Conservation (phyloP, 257 asterid species). For the Salvia miltiorrhiza region DNA sequence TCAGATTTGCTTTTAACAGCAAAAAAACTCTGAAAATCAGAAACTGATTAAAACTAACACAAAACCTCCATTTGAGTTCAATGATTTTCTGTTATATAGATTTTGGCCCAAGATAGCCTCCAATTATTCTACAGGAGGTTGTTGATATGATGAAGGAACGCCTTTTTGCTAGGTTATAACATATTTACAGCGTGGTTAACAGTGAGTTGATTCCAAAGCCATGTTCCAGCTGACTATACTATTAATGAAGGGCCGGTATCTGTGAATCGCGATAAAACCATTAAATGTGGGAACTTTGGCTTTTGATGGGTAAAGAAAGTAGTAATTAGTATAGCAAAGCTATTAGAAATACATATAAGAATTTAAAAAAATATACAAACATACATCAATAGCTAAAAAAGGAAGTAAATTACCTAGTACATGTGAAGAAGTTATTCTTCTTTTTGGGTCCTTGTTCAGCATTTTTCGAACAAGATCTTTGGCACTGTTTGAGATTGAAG, state of each 20-base stretch:
- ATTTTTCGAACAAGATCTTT: conserved; percentile 57
- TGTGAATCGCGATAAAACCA: neutral
- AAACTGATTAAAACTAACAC: neutral
- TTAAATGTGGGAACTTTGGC: neutral
- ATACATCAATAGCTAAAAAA: neutral
- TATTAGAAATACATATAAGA: neutral
- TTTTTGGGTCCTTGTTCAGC: conserved; percentile 47
- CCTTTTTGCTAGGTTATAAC: neutral
- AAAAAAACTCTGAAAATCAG: neutral
- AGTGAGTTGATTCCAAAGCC: neutral
- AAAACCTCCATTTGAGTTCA: neutral
- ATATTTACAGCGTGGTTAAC: neutral
- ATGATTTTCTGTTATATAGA: neutral
- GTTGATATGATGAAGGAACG: neutral
- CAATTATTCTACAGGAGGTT: neutral
- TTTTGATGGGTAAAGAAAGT: neutral
- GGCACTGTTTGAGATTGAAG: conserved; percentile 52
- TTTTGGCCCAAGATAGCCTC: neutral
- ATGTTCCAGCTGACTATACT: neutral
- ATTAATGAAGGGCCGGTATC: neutral
- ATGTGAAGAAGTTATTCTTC: conserved; percentile 51
- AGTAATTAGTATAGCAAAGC: neutral
- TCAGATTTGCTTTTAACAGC: neutral
- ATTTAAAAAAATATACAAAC: neutral
- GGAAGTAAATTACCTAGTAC: conserved; percentile 42